Evolutionary conservation across 78 protist genomes (phyloP).

Genomic region (Dictyostelium firmibasis): DNA sequence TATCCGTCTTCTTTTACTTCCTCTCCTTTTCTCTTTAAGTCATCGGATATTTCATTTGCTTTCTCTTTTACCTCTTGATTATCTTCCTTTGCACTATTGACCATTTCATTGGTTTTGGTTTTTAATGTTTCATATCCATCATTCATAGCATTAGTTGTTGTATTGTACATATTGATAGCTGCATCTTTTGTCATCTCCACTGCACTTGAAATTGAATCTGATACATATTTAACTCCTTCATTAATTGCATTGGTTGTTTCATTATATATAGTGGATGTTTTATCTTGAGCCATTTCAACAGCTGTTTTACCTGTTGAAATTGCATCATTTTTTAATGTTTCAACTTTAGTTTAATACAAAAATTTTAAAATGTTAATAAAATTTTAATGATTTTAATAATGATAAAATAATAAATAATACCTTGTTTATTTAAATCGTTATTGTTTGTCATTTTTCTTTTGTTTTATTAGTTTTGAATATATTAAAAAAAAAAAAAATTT

Average conservation of each 20-base stretch:
- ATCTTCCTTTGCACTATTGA: background rate
- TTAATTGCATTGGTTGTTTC: constrained; percentile 1
- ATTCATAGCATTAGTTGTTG: background rate
- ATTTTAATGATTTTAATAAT: background rate
- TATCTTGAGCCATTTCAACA: background rate
- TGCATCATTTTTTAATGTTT: background rate
- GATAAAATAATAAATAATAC: background rate
- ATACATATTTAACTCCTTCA: constrained; percentile 16
- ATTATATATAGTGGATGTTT: background rate
- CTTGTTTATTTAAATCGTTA: background rate
- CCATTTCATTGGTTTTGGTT: background rate
- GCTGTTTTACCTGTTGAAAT: background rate
- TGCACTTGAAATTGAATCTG: background rate
- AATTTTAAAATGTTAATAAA: background rate
- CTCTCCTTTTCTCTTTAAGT: background rate
- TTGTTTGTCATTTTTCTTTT: background rate
- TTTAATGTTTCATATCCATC: background rate
- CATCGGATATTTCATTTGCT: background rate
- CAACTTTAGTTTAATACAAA: background rate
- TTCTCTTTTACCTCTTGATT: background rate
- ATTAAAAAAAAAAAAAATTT: background rate
- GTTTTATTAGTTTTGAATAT: background rate
- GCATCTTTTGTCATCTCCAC: constrained; percentile 44
- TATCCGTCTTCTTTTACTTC: background rate
- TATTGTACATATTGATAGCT: background rate